phyloP scores from a whole-genome alignment of 192 early-diverging fungal genomes.

The Coemansia furcata region DNA sequence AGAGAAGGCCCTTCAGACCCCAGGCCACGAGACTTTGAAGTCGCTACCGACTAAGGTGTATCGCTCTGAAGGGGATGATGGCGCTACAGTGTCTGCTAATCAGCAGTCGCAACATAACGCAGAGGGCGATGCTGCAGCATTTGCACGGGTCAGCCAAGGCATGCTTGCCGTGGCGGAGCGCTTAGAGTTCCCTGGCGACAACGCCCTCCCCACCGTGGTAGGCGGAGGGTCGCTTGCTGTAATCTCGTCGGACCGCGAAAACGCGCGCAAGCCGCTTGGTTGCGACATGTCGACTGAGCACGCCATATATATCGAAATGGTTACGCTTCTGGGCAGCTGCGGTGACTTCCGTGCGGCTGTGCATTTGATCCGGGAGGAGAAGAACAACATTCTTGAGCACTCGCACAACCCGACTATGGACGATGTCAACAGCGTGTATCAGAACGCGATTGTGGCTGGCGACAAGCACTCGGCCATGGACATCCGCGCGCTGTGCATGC shows the following conservation, averaged over 20 bases:
- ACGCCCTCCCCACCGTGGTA: slow-evolving; percentile 15
- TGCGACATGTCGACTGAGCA: slow-evolving; percentile 59
- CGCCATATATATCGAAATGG: slow-evolving; percentile 58
- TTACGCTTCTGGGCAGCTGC: slow-evolving; percentile 62
- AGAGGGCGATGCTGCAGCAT: slow-evolving; percentile 13
- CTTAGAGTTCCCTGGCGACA: slow-evolving; percentile 32
- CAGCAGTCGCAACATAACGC: neutral
- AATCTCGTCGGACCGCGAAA: slow-evolving; percentile 38
- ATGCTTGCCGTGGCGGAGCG: slow-evolving; percentile 35
- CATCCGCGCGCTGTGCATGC: slow-evolving; percentile 53
- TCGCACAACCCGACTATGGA: slow-evolving; percentile 44
- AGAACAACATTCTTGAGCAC: slow-evolving; percentile 36
- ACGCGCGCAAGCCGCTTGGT: slow-evolving; percentile 43
- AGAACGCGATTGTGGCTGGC: slow-evolving; percentile 54
- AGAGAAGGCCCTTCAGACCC: slow-evolving; percentile 35
- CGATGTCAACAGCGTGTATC: slow-evolving; percentile 54
- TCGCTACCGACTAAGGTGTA: slow-evolving; percentile 27
- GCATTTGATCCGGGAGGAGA: slow-evolving; percentile 52
- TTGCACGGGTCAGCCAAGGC: slow-evolving; percentile 23
- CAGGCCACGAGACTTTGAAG: slow-evolving; percentile 30
- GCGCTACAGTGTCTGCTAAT: neutral
- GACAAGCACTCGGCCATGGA: slow-evolving; percentile 52
- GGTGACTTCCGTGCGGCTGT: slow-evolving; percentile 54
- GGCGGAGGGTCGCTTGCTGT: slow-evolving; percentile 37
- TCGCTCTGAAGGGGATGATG: neutral